phyloP scores from a whole-genome alignment of 2,329 filamentous ascomycete species.

The Colletotrichum spaethianum region DNA sequence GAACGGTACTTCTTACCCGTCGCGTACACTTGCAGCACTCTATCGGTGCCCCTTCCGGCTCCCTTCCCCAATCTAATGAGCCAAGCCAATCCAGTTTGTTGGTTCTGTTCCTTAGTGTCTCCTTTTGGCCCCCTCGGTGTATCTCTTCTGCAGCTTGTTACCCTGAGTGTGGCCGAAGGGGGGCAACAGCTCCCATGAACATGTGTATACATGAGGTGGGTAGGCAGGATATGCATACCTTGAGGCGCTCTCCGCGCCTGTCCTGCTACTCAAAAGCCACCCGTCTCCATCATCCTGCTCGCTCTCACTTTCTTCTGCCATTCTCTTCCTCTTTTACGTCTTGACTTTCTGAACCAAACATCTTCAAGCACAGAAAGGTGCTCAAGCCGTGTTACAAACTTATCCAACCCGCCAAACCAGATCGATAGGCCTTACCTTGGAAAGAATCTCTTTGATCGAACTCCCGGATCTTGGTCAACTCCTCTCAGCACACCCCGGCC shows the following conservation, averaged over 20 bases:
- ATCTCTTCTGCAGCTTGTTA: conserved; percentile 43
- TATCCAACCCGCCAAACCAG: background rate
- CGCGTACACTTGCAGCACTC: conserved; percentile 41
- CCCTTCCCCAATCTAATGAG: conserved; percentile 42
- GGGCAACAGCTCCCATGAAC: conserved; percentile 22
- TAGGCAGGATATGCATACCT: conserved; percentile 31
- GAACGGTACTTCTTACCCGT: conserved; percentile 43
- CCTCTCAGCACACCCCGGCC: conserved; percentile 26
- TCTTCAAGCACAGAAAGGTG: background rate
- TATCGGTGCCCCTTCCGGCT: conserved; percentile 44
- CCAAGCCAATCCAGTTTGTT: conserved; percentile 44
- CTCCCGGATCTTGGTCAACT: background rate
- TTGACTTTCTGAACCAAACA: background rate
- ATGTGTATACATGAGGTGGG: conserved; percentile 28
- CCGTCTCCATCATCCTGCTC: conserved; percentile 32
- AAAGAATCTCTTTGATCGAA: conserved; percentile 14
- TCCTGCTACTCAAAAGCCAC: conserved; percentile 39
- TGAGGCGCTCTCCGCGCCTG: conserved; percentile 37
- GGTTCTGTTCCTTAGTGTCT: conserved; percentile 42
- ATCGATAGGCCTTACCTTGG: background rate
- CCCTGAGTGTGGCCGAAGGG: conserved; percentile 36
- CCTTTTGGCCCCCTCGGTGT: conserved; percentile 41
- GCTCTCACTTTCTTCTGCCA: conserved; percentile 19
- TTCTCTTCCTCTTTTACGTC: conserved; percentile 3
- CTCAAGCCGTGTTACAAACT: background rate